phyloP scores from a whole-genome alignment of 2,329 filamentous ascomycete genomes.

The Biscogniauxia marginata region DNA sequence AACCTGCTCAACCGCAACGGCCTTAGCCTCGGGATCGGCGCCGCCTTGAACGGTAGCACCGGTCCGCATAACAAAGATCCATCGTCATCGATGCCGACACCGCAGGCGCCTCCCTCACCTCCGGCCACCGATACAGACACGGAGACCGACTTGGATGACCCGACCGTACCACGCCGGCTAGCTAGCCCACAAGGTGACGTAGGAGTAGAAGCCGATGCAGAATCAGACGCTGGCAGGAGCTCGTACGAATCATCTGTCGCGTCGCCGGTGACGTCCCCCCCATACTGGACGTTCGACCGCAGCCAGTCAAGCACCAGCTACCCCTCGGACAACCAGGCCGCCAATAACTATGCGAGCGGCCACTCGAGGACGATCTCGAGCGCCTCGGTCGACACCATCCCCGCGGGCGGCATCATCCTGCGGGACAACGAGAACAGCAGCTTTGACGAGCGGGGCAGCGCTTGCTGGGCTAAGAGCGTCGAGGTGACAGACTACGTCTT shows the following conservation, averaged over 20 bases:
- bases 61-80: slow-evolving; percentile 17
- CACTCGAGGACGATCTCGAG: slow-evolving; percentile 44
- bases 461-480: slow-evolving; percentile 65
- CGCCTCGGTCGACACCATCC: slow-evolving; percentile 48
- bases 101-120: slow-evolving; percentile 27
- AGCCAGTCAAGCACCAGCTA: slow-evolving; percentile 1
- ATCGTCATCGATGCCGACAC: slow-evolving; percentile 20
- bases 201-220: background rate
- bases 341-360: slow-evolving; percentile 3
- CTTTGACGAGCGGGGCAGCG: slow-evolving; percentile 40
- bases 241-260: slow-evolving; percentile 14
- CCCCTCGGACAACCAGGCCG: background rate
- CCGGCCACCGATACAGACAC: slow-evolving; percentile 30
- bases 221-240: background rate
- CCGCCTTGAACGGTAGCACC: no score
- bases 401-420: slow-evolving; percentile 56
- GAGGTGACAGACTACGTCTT: slow-evolving; percentile 56
- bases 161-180: slow-evolving; percentile 8
- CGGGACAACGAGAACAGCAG: slow-evolving; percentile 60
- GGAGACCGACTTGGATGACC: slow-evolving; percentile 23
- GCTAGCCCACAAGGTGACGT: background rate
- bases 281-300: slow-evolving; percentile 36
- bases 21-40: background rate
- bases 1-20: background rate
- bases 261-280: slow-evolving; percentile 36